Percentiles rank a stretch among this genome's conserved stretches.
phyloP scores from a whole-genome alignment of 1,284 basidiomycete genomes.

The Ceratobasidium sp. region DNA sequence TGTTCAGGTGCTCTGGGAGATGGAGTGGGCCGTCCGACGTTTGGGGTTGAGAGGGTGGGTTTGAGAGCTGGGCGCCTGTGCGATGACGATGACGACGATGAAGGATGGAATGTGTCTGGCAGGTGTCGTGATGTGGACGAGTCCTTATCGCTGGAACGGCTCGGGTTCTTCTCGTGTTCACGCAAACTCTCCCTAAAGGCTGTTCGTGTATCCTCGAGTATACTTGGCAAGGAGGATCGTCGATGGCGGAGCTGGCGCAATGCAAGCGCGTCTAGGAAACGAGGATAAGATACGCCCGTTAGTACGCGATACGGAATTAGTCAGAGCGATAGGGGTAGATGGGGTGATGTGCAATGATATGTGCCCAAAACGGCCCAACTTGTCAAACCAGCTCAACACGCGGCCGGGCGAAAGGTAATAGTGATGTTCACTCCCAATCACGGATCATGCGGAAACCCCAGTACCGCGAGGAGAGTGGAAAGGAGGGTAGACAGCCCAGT shows the following conservation, averaged over 20 bases:
- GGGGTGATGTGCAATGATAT: slow-evolving; percentile 18
- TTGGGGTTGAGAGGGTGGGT: slow-evolving; percentile 10
- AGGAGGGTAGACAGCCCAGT: not conserved
- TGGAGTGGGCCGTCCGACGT: slow-evolving; percentile 12
- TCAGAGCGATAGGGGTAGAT: slow-evolving; percentile 23
- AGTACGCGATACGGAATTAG: not conserved
- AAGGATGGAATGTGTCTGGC: slow-evolving; percentile 1
- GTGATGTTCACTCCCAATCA: slow-evolving; percentile 10
- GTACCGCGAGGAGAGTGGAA: slow-evolving; percentile 5
- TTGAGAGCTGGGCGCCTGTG: slow-evolving; percentile 19
- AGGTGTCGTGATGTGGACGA: not conserved
- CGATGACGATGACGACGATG: slow-evolving; percentile 21
- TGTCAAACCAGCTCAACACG: slow-evolving; percentile 21
- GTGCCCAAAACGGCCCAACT: slow-evolving; percentile 4
- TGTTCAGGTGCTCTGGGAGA: not conserved
- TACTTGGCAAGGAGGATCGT: slow-evolving; percentile 19
- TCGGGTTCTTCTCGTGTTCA: not conserved
- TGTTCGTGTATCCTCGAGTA: slow-evolving; percentile 19
- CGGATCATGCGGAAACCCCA: not conserved
- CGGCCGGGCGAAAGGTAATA: slow-evolving; percentile 4
- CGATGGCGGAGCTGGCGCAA: slow-evolving; percentile 26
- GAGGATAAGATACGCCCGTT: not conserved
- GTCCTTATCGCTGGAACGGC: slow-evolving; percentile 10
- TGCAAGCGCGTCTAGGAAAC: slow-evolving; percentile 18
- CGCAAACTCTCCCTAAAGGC: slow-evolving; percentile 24